phyloP scores from a whole-genome alignment of 768 basidiomycete species.

The Termitomyces sp. region DNA sequence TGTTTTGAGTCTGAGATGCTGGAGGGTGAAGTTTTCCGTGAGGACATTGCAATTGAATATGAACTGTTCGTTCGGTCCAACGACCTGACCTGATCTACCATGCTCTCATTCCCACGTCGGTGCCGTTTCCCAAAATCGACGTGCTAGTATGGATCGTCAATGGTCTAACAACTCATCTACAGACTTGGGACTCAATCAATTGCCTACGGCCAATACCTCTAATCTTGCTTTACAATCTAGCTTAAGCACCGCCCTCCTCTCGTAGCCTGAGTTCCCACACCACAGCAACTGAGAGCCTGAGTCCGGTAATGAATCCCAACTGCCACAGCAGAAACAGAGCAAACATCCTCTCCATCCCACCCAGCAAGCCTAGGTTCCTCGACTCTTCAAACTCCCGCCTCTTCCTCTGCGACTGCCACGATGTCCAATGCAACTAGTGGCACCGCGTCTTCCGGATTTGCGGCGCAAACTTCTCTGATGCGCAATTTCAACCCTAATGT shows the following conservation, averaged over 20 bases:
- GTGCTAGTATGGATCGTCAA: no score
- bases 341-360: constrained; percentile 23
- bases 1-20: no score
- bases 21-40: no score
- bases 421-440: constrained; percentile 16
- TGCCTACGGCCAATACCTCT: constrained; percentile 55
- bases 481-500: constrained; percentile 93
- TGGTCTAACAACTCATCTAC: constrained; percentile 52
- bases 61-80: no score
- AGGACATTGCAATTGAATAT: no score
- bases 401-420: constrained; percentile 20
- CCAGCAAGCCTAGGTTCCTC: constrained; percentile 20
- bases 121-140: no score
- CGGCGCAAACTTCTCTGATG: constrained; percentile 48
- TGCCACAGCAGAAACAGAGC: constrained; percentile 20
- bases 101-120: no score
- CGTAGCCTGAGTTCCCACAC: constrained; percentile 67
- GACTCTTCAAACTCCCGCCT: constrained; percentile 14
- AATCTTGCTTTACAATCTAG: constrained; percentile 40
- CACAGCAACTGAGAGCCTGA: constrained; percentile 39
- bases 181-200: constrained; percentile 56
- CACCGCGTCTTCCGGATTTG: constrained; percentile 29
- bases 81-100: no score
- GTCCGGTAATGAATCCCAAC: constrained; percentile 36
- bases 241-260: constrained; percentile 44